A percentile compares a stretch with the other conserved stretches of the same genome.
These are phyloP conservation scores for Thielaviopsis populi DNA, from an alignment of 2,329 filamentous ascomycete genomes.

Conservation along the genomic window DNA sequence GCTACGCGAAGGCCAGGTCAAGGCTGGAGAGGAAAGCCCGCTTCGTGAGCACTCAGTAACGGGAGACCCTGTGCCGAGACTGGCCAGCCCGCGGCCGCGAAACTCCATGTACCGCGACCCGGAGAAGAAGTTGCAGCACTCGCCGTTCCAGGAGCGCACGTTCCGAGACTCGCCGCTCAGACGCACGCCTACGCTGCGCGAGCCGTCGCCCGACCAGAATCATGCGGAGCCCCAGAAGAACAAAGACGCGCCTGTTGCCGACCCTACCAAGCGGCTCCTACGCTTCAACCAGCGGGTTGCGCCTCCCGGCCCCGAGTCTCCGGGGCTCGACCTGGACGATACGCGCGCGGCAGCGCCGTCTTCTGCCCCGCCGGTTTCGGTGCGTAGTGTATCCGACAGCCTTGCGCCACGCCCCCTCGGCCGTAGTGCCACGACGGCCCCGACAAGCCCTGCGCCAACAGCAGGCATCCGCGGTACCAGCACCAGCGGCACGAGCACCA, in stretches of 20 bases:
- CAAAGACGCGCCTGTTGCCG: conserved; percentile 6
- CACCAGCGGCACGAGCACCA: conserved; percentile 16
- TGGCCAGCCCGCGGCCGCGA: conserved; percentile 10
- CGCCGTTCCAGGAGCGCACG: conserved; percentile 20
- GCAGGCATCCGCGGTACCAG: conserved; percentile 7
- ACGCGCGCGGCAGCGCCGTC: not conserved
- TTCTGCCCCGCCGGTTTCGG: conserved; percentile 7
- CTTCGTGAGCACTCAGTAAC: conserved; percentile 29
- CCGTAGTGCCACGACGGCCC: conserved; percentile 6
- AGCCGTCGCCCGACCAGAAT: conserved; percentile 25
- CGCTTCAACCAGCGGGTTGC: conserved; percentile 7
- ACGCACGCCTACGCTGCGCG: conserved; percentile 28
- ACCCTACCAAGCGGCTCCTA: not conserved
- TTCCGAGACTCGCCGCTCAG: conserved; percentile 23
- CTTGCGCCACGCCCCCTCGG: conserved; percentile 13
- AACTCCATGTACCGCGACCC: conserved; percentile 15
- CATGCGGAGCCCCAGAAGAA: conserved; percentile 34
- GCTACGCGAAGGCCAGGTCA: conserved; percentile 21
- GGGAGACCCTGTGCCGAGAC: conserved; percentile 18
- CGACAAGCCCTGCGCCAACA: not conserved
- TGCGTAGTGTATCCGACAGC: conserved; percentile 29
- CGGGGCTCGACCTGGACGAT: not conserved
- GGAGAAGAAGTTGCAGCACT: conserved; percentile 20
- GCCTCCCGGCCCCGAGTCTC: not conserved
- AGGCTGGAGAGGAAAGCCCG: conserved; percentile 25